Evolutionary conservation across 2,329 filamentous ascomycete species (phyloP).

Genomic region (Stachybotrys echinatus): DNA sequence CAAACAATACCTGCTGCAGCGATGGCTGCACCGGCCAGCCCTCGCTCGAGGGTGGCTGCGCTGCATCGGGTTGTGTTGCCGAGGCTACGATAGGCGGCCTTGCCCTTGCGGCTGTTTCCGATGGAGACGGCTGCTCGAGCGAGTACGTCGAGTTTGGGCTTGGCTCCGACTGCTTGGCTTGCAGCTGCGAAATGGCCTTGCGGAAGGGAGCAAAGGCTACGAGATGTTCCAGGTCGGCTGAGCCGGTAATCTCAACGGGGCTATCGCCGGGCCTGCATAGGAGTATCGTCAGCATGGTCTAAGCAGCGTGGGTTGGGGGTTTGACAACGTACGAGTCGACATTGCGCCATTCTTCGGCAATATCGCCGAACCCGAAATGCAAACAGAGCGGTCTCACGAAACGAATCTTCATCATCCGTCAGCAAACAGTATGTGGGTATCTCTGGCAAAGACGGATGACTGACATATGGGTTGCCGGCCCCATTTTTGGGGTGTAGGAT

Average conservation of each 20-base stretch:
- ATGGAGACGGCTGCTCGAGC: slow-evolving; percentile 4
- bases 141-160: no score
- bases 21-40: not conserved
- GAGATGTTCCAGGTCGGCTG: slow-evolving; percentile 12
- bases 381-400: slow-evolving; percentile 13
- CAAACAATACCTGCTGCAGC: not conserved
- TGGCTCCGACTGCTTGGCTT: slow-evolving; percentile 7
- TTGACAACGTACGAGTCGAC: slow-evolving; percentile 3
- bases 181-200: slow-evolving; percentile 8
- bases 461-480: slow-evolving; percentile 9
- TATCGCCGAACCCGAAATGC: slow-evolving; percentile 14
- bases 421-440: no score
- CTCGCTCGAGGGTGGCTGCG: not conserved
- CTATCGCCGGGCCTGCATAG: not conserved
- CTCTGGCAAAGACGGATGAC: slow-evolving; percentile 10
- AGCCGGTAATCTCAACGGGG: slow-evolving; percentile 12
- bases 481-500: slow-evolving; percentile 9
- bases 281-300: not conserved
- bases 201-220: slow-evolving; percentile 12
- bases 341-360: slow-evolving; percentile 11
- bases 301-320: no score
- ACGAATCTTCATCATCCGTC: no score
- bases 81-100: not conserved
- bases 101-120: slow-evolving; percentile 1
- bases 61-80: not conserved